Base-by-base conservation (phyloP, 2,329 filamentous ascomycete species). In the Pseudocercospora vitis region DNA sequence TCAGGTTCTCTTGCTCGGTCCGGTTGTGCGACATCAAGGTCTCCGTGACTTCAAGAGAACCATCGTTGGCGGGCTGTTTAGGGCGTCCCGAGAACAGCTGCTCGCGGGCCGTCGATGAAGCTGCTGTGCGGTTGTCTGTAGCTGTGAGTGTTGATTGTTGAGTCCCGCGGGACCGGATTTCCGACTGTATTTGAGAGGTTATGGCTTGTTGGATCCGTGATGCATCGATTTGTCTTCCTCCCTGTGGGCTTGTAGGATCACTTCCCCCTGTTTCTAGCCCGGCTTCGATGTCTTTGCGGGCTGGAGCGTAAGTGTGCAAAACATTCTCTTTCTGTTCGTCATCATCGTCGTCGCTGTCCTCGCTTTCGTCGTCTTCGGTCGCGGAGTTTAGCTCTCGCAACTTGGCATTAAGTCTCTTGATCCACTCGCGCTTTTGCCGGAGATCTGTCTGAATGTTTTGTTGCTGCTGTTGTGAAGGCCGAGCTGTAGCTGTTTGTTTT, bases 1-100 rank as follows among this genome's bases (percentile, higher is more conserved):
- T 92, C 2, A 97, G 80, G 28, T 81, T 77, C 70, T 96, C 90
- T 71, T 96, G 91, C 73, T 96, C 90, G 50, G 77, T 78, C 49
- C 89, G 86, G 67, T 95, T 84, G 65, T 87, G 81, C 63, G 88
- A 83, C 37, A 96, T 81, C 26, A 91, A 80, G 0, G 84, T 80
- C 74, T 95, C 90, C 1, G 71, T 70, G 26, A 71, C 63, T 18
- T 67, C 56, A 12, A 70, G 60, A 19, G 55, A 52, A 14, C 53
- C 44, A 19, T 55, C 45, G 8, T 46, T 21, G 5, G 55, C 42
- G 24, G 26, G 48, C 21, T 52, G 52, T 29, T 53, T 54, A 6
- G 51, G 3, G 2, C 71, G 52, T 56, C 65, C 51, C 23, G 62
- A 49, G 58, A 77, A 76, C 32, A 76, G 68, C 21, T 64, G 54